Evolutionary conservation across 1,284 basidiomycete genomes (phyloP).

Genomic region (Leccinum angustisporum): DNA sequence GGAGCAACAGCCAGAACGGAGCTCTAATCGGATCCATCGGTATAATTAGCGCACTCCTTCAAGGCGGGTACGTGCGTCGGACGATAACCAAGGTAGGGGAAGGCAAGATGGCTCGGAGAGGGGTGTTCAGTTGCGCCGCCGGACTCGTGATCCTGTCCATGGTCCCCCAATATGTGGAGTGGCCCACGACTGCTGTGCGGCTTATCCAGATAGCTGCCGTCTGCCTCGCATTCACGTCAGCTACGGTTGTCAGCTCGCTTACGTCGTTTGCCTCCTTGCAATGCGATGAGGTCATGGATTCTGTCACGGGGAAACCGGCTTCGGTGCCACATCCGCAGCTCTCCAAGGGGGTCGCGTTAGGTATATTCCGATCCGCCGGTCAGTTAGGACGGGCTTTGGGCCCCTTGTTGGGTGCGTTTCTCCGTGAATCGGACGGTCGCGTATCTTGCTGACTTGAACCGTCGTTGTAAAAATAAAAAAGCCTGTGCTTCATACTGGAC

Average conservation of each 20-base stretch:
- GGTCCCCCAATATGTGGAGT: conserved; percentile 56
- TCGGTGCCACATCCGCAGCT: conserved; percentile 58
- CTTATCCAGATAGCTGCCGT: conserved; percentile 75
- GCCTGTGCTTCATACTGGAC: conserved; percentile 88
- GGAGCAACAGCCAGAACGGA: conserved; percentile 88
- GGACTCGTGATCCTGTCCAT: conserved; percentile 69
- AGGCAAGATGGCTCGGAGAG: conserved; percentile 74
- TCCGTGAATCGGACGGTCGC: not conserved
- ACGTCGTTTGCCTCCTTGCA: conserved; percentile 85
- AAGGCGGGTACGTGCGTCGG: conserved; percentile 88
- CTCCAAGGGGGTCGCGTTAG: conserved; percentile 82
- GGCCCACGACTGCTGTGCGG: conserved; percentile 47
- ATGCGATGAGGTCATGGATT: conserved; percentile 71
- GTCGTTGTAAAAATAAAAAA: conserved; percentile 31
- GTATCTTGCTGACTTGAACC: conserved; percentile 6
- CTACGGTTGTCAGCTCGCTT: conserved; percentile 88
- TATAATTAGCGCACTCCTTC: conserved; percentile 80
- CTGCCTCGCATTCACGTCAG: conserved; percentile 85
- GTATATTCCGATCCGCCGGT: conserved; percentile 82
- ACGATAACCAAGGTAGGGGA: conserved; percentile 71
- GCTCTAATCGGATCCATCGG: conserved; percentile 85
- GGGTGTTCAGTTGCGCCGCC: conserved; percentile 68
- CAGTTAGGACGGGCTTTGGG: conserved; percentile 89
- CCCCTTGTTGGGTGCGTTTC: conserved; percentile 70
- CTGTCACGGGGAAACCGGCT: conserved; percentile 53